These are phyloP conservation scores for Candida fluviatilis DNA, from an alignment of 805 yeast species.

Conservation along the genomic window DNA sequence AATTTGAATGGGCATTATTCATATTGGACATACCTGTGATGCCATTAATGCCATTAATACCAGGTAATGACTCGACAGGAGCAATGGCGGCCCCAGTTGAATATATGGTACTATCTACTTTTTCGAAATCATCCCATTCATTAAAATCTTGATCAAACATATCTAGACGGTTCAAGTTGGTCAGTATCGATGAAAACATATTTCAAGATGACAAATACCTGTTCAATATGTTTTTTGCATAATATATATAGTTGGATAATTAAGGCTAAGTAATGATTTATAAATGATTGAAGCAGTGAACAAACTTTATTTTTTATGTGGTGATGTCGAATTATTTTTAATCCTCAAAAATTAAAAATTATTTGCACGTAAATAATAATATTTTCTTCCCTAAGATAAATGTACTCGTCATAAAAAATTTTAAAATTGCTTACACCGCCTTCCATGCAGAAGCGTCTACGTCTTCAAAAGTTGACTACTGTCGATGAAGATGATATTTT, in stretches of 20 bases:
- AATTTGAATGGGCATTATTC: background rate
- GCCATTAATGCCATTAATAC: conserved; percentile 15
- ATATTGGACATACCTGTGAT: background rate
- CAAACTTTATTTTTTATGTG: background rate
- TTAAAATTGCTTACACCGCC: background rate
- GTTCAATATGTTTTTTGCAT: background rate
- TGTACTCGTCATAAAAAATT: background rate
- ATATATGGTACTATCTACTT: background rate
- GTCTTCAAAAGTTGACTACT: no score
- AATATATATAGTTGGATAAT: background rate
- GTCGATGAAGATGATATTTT: no score
- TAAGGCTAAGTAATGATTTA: conserved; percentile 1
- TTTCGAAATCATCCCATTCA: conserved; percentile 1
- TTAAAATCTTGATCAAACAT: conserved; percentile 12
- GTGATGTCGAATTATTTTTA: background rate
- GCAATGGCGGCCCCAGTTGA: conserved; percentile 1
- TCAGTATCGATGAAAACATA: conserved; percentile 11
- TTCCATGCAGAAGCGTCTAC: conserved; percentile 1
- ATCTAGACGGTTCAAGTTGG: conserved; percentile 11
- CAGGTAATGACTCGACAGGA: conserved; percentile 19
- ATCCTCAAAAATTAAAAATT: background rate
- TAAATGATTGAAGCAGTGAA: background rate
- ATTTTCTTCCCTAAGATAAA: no score
- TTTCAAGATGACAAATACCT: background rate
- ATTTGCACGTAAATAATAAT: background rate